Conservation (phyloP, 164 flowering plant genomes). For the Liquidambar formosana region DNA sequence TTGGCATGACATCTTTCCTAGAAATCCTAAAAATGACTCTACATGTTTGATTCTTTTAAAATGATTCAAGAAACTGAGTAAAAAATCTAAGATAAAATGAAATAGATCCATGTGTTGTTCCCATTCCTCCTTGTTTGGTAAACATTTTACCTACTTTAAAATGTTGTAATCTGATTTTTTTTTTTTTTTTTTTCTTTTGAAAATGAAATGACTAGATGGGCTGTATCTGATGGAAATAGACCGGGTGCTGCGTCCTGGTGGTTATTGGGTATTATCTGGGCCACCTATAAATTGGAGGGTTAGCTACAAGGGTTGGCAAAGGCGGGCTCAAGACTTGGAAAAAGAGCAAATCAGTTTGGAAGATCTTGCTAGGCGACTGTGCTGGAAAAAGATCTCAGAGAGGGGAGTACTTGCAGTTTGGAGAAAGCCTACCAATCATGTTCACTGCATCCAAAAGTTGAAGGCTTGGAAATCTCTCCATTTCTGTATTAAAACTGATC, state of each 20-base stretch:
- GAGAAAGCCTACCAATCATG: constrained; percentile 58
- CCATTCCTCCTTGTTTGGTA: background rate
- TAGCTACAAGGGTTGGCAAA: constrained; percentile 39
- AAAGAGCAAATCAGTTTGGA: constrained; percentile 44
- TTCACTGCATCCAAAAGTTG: constrained; percentile 40
- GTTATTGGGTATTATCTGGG: constrained; percentile 67
- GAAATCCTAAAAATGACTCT: too few relatives aligned
- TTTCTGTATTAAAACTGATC: constrained; percentile 38
- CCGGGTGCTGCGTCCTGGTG: constrained; percentile 66
- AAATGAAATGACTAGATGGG: constrained; percentile 38
- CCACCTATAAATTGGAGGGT: constrained; percentile 58
- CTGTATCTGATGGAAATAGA: constrained; percentile 56
- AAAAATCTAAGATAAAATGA: too few relatives aligned
- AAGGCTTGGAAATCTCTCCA: constrained; percentile 31
- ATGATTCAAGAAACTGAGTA: too few relatives aligned
- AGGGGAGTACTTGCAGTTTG: constrained; percentile 47
- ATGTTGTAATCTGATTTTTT: background rate
- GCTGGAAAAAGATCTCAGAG: constrained; percentile 61
- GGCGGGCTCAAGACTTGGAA: constrained; percentile 33
- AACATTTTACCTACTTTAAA: background rate
- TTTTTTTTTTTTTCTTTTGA: background rate
- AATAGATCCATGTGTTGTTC: too few relatives aligned
- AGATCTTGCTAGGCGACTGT: constrained; percentile 45
- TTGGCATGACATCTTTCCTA: too few relatives aligned
- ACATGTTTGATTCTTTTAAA: too few relatives aligned